Evolutionary conservation across 345 rosid genomes (phyloP), one percentile per base, ranked within the genome.

Genomic region (Gossypium anomalum): DNA sequence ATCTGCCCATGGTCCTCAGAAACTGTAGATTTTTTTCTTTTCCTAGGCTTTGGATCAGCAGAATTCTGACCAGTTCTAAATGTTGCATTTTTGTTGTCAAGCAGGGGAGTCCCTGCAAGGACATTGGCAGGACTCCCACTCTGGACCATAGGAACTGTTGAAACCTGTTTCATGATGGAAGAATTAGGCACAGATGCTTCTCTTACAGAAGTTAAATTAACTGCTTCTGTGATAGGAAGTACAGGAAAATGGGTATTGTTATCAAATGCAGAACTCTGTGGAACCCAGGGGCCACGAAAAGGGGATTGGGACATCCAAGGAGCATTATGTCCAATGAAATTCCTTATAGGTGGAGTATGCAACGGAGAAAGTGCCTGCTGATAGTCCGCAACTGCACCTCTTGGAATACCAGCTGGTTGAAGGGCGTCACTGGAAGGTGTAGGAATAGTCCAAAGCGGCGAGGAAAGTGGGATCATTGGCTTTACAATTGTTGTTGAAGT

Each of bases 241-340:
- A 80, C 74, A 16, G 97, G 83, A 68, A 88, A 81, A 81, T 85
- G 88, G 78, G 85, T 78, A 82, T 83, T 81, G 20, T 80, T 67
- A 65, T 90, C 97, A 68, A 85, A 82, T 14, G 86, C 83, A 78
- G 93, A 75, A 69, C 88, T 81, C 67, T 85, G 97, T 20, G 94
- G 83, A 83, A 80, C 82, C 97, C 97, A 95, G 38, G 90, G 83
- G 59, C 78, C 85, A 68, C 81, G 85, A 81, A 84, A 90, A 76
- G 91, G 89, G 70, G 91, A 79, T 71, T 90, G 97, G 43, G 97
- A 85, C 74, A 90, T 79, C 98, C 99, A 91, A 76, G 92, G 72
- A 75, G 83, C 62, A 75, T 67, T 87, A 76, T 85, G 96, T 59
- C 89, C 95, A 74, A 81, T 83, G 80, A 86, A 84, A 78, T 82